phyloP scores from a whole-genome alignment of 208 protist species.

The Balamuthia mandrillaris region DNA sequence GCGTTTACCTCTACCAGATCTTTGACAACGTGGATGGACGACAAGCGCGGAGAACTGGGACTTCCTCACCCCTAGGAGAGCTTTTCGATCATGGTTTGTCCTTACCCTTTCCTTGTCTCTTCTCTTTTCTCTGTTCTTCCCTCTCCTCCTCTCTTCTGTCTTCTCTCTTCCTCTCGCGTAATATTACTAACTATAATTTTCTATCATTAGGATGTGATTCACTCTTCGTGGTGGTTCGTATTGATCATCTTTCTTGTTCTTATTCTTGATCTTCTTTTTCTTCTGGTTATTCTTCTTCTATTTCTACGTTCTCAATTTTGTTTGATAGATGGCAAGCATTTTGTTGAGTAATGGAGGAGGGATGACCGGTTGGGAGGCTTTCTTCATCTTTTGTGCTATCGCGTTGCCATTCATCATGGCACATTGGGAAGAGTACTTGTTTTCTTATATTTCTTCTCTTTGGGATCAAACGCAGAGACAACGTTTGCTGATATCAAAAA shows the following conservation, averaged over 20 bases:
- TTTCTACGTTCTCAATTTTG: background rate
- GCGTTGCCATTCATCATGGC: constrained; percentile 58
- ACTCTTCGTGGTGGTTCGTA: background rate
- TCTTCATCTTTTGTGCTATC: constrained; percentile 35
- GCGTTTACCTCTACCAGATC: constrained; percentile 70
- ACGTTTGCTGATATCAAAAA: too few species aligned
- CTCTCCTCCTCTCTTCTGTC: too few species aligned
- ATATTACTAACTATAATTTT: background rate
- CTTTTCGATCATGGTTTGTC: constrained; percentile 93
- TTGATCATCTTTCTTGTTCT: background rate
- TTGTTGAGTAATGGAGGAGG: too few species aligned
- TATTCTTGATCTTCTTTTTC: background rate
- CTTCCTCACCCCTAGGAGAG: constrained; percentile 86
- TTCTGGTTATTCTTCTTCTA: background rate
- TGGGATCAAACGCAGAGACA: too few species aligned
- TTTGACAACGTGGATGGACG: constrained; percentile 92
- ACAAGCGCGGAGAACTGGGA: constrained; percentile 86
- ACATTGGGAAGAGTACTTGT: constrained; percentile 60
- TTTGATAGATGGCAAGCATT: background rate
- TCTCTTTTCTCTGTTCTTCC: too few species aligned
- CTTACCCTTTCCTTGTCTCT: too few species aligned
- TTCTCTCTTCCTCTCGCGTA: background rate
- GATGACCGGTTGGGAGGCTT: background rate
- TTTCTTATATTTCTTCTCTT: background rate
- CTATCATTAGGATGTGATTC: constrained; percentile 9